Base-by-base conservation (phyloP, 192 early-diverging fungal species). In the Coemansia sp. region DNA sequence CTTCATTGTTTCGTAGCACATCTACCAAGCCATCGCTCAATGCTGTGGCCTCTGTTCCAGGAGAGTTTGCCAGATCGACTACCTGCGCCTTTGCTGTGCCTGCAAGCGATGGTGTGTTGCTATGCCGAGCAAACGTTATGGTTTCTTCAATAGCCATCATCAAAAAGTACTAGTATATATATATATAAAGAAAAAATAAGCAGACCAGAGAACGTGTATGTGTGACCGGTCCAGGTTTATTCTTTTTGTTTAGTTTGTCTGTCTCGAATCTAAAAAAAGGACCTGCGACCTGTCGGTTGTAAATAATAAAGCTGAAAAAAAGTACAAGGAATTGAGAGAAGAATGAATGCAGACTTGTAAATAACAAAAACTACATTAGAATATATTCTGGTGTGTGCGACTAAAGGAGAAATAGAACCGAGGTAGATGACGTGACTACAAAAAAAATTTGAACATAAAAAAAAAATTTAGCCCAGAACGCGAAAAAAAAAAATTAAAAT, bases 1-100 rank as follows among this genome's bases (percentile, higher is more conserved):
- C 79, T 30, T 69, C 61, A 50, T 82, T 82, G 62, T 82, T 82
- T 34, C 62, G 71, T 56, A 76, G 51, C 2, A 76, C 48, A 31
- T 69, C 64, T 10, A 62, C 11, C n/a, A n/a, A n/a, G 2, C 28
- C 18, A 5, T 51, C 60, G 60, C 29, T 30, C 12, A 50, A n/a
- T 12, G 17, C 54, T 4, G 63, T 49, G 4, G 38, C 28, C 34
- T 67, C 67, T 8, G 67, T 60, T 33, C 12, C 67, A 16, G 72
- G 69, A 32, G 67, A 16, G 5, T 29, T 34, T 50, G 61, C 10
- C 2, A 54, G 29, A 22, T 38, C 20, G 4, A 25, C 20, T 33
- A 32, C 6, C 33, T 48, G 60, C 1, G 49, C n/a, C 56, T 60
- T 61, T 42, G 56, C 22, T 25, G 25, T 68, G 17, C 57, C 54